Conservation (phyloP, 345 rosid genomes). For the Eucalyptus tenuipes region DNA sequence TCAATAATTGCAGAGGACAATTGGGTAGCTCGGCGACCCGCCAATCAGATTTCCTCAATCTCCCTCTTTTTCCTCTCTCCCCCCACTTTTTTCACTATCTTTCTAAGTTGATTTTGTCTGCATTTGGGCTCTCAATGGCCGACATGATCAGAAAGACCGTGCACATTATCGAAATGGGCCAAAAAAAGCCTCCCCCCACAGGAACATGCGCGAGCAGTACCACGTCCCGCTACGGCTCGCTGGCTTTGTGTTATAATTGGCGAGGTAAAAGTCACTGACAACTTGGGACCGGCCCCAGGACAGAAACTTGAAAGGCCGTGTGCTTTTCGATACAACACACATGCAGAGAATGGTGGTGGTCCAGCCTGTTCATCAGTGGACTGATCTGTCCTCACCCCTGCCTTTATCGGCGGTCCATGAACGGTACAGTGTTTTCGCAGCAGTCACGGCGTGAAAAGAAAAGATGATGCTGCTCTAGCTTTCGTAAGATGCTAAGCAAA, state of each 20-base stretch:
- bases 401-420: background rate
- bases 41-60: background rate
- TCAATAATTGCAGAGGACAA: background rate
- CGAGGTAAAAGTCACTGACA: background rate
- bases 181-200: background rate
- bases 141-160: background rate
- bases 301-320: background rate
- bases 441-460: background rate
- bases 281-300: background rate
- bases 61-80: background rate
- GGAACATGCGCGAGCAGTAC: background rate
- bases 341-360: background rate
- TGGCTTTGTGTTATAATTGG: background rate
- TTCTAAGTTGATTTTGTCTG: background rate
- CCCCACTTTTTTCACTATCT: background rate
- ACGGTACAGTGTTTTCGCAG: background rate
- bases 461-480: background rate
- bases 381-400: background rate
- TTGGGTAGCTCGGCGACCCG: background rate
- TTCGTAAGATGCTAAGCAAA: background rate
- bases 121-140: background rate
- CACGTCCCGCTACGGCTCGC: background rate
- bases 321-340: background rate
- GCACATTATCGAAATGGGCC: background rate
- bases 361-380: background rate